Evolutionary conservation across 805 yeast species (phyloP), one percentile per base, ranked within the genome.

Genomic region (Hanseniaspora thailandica): DNA sequence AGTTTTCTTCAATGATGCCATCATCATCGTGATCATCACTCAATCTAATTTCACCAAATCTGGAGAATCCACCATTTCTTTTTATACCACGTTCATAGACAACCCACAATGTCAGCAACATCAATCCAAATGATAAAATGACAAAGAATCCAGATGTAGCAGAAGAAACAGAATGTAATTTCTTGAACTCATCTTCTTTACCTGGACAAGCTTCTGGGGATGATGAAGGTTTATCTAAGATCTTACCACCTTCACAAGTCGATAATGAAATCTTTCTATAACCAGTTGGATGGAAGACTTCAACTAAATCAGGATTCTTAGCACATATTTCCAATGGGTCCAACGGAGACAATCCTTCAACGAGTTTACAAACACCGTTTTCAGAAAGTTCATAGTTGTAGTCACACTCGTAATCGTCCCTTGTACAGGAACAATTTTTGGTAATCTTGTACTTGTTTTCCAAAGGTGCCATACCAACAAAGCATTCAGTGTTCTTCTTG

Each of bases 321-420:
- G 61, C 60, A 66, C 97, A 86, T 53, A 76, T 73, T 55, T 74
- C 76, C 26, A 75, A 68, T 54, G 81, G 79, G 62, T 86, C 85
- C 13, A 77, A 74, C 7, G 94, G 86, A 4, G 73, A 65, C 52
- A 78, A 71, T 0, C 96, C 97, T 20, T 74, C 71, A n/a, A 88
- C 85, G 39, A 88, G 75, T 63, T 79, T 79, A 70, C 98, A 93
- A 2, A 93, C 84, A 20, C 95, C 95, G 62, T 87, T 96, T 0
- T 61, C 56, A 48, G 80, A 81, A 55, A 82, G 74, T 55, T 68
- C 76, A 66, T 73, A 89, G 67, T 89, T 89, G 71, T 81, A 86
- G 66, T 93, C 98, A 75, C 98, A 93, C 67, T 93, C 98, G 63
- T 71, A 93, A 62, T 90, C 98, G 50, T 76, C 76, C 66, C 96